phyloP scores from a whole-genome alignment of 1,284 basidiomycete genomes.

The Apiotrichum laibachii region DNA sequence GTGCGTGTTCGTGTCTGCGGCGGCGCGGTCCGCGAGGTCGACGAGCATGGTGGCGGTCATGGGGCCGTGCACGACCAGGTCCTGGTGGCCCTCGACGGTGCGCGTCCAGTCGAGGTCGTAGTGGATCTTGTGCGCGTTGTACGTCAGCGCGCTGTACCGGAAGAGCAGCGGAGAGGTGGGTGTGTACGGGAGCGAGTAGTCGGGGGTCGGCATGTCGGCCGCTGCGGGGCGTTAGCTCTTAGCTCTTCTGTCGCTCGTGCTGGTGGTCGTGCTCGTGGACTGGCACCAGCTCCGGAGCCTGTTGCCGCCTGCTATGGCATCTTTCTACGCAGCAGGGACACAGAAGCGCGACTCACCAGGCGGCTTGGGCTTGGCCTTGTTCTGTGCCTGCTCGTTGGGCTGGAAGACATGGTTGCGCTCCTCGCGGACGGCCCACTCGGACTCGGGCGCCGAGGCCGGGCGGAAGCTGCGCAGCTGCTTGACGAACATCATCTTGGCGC shows the following conservation, averaged over 20 bases:
- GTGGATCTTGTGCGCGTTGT: slow-evolving; percentile 50
- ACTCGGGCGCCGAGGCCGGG: slow-evolving; percentile 54
- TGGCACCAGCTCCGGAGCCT: too few relatives aligned
- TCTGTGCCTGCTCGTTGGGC: slow-evolving; percentile 22
- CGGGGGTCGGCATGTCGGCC: slow-evolving; percentile 48
- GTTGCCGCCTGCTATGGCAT: too few relatives aligned
- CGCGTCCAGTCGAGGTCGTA: slow-evolving; percentile 59
- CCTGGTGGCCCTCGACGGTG: slow-evolving; percentile 68
- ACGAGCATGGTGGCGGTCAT: slow-evolving; percentile 73
- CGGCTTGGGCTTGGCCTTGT: slow-evolving; percentile 12
- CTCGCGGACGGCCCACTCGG: slow-evolving; percentile 58
- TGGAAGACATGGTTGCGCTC: slow-evolving; percentile 74
- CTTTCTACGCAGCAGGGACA: too few relatives aligned
- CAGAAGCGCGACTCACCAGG: slow-evolving; percentile 1
- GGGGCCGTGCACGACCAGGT: slow-evolving; percentile 77
- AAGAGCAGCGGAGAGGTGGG: slow-evolving; percentile 71
- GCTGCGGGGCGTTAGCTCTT: slow-evolving; percentile 10
- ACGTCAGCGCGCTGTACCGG: slow-evolving; percentile 78
- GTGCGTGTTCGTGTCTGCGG: slow-evolving; percentile 13
- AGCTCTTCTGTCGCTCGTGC: too few relatives aligned
- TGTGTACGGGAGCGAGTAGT: slow-evolving; percentile 60
- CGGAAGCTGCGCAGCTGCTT: slow-evolving; percentile 55
- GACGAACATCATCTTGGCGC: slow-evolving; percentile 70
- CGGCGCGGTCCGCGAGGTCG: slow-evolving; percentile 56
- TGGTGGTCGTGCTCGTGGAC: too few relatives aligned